Base-by-base conservation (phyloP, 495 filamentous ascomycete genomes). In the Poronia punctata region DNA sequence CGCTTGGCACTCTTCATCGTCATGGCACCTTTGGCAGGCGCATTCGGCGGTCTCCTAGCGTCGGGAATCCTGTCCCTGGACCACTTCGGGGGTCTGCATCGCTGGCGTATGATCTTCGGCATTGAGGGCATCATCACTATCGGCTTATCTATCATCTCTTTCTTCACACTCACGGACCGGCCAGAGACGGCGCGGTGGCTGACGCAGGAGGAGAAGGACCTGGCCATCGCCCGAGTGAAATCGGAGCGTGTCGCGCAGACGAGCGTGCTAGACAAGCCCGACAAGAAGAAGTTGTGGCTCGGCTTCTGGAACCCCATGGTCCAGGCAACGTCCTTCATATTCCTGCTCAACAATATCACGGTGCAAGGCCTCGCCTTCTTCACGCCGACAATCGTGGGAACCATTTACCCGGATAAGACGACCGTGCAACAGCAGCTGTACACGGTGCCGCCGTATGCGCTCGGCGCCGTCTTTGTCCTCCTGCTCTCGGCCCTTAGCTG, bases 321-420 rank as follows among this genome's bases (percentile, higher is more conserved):
- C n/a, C 66, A 79, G 52, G 49, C 80, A 0, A 87, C 83, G 37
- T 71, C 76, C 4, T 53, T 84, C 19, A 64, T 76, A 1, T 87
- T 84, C 57, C 69, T 86, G 32, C 78, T 84, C 10, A 75, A 84
- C 66, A 82, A 81, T 56, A 79, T 82, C 37, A 84, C 83, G 0
- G 72, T 92, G 9, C 88, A 92, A 54, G 83, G 81, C 0, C 68
- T 89, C 27, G 75, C 73, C 6, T 83, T 86, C 67, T 87, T 86
- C 56, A 66, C 74, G 0, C 82, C 83, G 1, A 85, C 82, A 9
- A 83, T 87, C 56, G 78, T 86, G 14, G 50, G 60, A 21, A 80
- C 72, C 19, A 86, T 87, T 37, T 82, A 82, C 31, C 84, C 78
- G 22, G 32, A 70, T 12, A 64, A 64, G 48, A 67, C 58, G 22